Base-by-base conservation (phyloP, 2,329 filamentous ascomycete species). In the Eutypella sp. region DNA sequence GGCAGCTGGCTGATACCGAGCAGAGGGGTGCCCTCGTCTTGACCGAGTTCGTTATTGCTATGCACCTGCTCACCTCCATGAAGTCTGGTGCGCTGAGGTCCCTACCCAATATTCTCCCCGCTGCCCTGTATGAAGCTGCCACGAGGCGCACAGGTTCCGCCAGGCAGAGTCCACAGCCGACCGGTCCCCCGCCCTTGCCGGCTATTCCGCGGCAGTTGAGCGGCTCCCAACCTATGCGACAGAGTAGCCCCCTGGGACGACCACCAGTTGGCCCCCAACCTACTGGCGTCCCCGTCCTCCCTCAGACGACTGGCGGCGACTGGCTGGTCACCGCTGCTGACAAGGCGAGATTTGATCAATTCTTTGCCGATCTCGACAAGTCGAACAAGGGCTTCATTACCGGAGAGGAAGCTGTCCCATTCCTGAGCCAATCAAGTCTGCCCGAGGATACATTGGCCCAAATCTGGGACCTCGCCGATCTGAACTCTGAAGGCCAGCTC, bases 401-500 rank as follows among this genome's bases (percentile, higher is more conserved):
- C 25, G 93, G 93, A 53, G 92, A 97, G 58, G 90, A 97, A 67
- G 93, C 92, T 2, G 93, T 97, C 8, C 79, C 82, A 8, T 99
- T 97, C 69, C 89, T 99, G 66, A 92, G 87, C 63, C 90, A 96
- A 66, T 96, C 92, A 1, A 86, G 88, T 47, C 76, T 99, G 13
- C 81, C 89, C 1, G 92, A 97, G 62, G 92, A 96, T 58, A 82
- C 81, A 9, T 74, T 99, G 44, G 93, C 93, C 24, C 88, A 95
- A 58, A 95, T 99, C 52, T 99, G 93, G 93, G 93, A 99, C 64
- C 79, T 99, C 24, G 86, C 93, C 13, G 93, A 99, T 67, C 89
- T 96, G 67, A 89, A 89, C 60, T 93, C 89, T 7, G 87, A 91
- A 56, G 93, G 93, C 10, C 84, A 86, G 47, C 73, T 99, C 46